phyloP scores from a whole-genome alignment of 2,329 filamentous ascomycete species.

The Tolypocladium nubicola region DNA sequence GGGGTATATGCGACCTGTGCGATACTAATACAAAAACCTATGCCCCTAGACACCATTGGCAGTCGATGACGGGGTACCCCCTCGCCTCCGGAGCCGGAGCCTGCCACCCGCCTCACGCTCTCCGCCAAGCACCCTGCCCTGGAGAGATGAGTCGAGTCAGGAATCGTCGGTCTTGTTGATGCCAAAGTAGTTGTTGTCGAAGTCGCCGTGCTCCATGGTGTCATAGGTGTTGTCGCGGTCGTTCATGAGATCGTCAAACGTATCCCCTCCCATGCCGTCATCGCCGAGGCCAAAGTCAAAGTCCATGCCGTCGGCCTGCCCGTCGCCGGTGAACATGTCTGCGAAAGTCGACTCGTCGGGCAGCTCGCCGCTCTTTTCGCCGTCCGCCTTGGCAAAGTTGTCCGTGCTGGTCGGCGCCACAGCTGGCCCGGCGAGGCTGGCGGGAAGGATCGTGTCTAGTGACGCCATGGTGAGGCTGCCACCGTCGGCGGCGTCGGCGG shows the following conservation, averaged over 20 bases:
- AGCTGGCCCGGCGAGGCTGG: constrained; percentile 9
- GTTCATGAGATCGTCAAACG: constrained; percentile 41
- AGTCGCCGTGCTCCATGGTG: constrained; percentile 31
- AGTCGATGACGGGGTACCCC: no score
- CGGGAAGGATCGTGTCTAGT: constrained; percentile 19
- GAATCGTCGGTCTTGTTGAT: constrained; percentile 17
- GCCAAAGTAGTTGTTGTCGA: constrained; percentile 36
- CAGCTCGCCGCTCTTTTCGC: constrained; percentile 17
- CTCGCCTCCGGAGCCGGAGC: background rate
- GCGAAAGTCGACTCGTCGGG: constrained; percentile 23
- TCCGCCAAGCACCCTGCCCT: background rate
- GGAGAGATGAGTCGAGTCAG: constrained; percentile 2
- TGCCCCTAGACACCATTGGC: background rate
- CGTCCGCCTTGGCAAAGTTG: constrained; percentile 8
- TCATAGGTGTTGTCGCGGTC: constrained; percentile 30
- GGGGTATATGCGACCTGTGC: background rate
- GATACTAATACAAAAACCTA: background rate
- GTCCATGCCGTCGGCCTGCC: constrained; percentile 26
- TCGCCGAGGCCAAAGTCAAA: constrained; percentile 18
- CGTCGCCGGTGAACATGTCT: constrained; percentile 36
- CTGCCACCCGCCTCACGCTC: background rate
- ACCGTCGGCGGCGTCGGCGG: constrained; percentile 18
- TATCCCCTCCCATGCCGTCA: constrained; percentile 21
- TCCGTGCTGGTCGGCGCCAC: background rate
- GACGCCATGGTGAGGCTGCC: constrained; percentile 11